Conservation (phyloP, 305 asterid genomes). For the Ilex paraguariensis region DNA sequence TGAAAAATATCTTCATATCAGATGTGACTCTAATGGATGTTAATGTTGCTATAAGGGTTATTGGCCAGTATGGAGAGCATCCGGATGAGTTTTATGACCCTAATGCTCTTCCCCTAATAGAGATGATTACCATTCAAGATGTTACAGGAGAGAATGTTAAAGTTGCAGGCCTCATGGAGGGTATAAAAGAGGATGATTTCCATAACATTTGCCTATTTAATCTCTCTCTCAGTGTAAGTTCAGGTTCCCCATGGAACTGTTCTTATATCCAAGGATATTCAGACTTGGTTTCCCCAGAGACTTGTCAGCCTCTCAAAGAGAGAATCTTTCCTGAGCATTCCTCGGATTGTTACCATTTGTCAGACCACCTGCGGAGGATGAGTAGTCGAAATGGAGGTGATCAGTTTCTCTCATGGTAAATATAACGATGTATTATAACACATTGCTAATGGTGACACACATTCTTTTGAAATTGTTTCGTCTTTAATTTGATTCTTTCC, state of each 20-base stretch:
- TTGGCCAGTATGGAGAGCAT: neutral
- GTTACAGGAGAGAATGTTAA: neutral
- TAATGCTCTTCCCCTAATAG: slow-evolving; percentile 1
- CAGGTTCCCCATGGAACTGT: neutral
- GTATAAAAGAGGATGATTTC: neutral
- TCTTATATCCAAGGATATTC: neutral
- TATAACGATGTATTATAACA: neutral
- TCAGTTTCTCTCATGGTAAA: neutral
- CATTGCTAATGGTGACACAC: too few species aligned
- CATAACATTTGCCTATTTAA: neutral
- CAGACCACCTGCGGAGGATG: neutral
- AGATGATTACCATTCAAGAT: neutral
- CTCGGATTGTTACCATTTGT: neutral
- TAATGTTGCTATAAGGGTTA: neutral
- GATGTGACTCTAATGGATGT: neutral
- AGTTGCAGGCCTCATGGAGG: neutral
- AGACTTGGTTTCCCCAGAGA: neutral
- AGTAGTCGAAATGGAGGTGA: neutral
- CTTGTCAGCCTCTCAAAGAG: neutral
- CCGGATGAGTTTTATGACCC: neutral
- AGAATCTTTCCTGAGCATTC: neutral
- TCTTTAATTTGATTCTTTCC: neutral
- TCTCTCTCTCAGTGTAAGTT: neutral
- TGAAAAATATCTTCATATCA: slow-evolving; percentile 3
- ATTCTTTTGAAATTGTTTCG: too few species aligned